phyloP scores from a whole-genome alignment of 1,284 basidiomycete genomes.

The Erythrobasidium hasegawianum region DNA sequence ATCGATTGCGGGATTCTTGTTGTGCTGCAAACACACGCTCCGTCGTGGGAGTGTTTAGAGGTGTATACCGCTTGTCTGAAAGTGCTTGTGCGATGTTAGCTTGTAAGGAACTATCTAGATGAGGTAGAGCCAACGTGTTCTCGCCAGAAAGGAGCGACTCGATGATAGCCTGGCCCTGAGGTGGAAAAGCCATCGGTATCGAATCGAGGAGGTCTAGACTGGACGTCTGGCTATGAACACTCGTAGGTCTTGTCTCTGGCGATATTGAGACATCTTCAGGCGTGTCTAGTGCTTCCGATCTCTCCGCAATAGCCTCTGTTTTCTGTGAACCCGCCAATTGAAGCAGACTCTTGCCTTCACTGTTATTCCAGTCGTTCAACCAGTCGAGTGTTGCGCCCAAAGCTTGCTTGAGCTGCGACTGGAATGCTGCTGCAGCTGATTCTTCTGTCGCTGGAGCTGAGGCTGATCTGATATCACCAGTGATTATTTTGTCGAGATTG shows the following conservation, averaged over 20 bases:
- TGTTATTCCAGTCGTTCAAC: background rate
- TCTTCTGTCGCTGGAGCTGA: background rate
- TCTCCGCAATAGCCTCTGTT: background rate
- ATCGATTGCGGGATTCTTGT: background rate
- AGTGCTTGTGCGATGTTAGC: constrained; percentile 11
- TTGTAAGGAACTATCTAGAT: background rate
- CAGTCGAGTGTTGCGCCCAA: background rate
- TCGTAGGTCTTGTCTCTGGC: background rate
- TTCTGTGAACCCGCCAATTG: background rate
- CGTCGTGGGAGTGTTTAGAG: background rate
- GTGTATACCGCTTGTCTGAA: background rate
- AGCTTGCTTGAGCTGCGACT: background rate
- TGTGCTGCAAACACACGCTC: background rate
- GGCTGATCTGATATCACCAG: background rate
- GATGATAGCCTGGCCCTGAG: background rate
- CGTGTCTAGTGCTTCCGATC: background rate
- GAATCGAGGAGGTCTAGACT: background rate
- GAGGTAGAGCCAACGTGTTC: background rate
- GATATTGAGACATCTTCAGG: background rate
- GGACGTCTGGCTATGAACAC: background rate
- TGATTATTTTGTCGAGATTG: background rate
- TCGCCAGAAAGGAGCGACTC: background rate
- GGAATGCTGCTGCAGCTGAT: background rate
- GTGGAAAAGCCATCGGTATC: constrained; percentile 6
- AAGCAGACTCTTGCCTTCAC: background rate